Conservation (phyloP, 352 stramenopile species). For the Globisporangium nodosum region DNA sequence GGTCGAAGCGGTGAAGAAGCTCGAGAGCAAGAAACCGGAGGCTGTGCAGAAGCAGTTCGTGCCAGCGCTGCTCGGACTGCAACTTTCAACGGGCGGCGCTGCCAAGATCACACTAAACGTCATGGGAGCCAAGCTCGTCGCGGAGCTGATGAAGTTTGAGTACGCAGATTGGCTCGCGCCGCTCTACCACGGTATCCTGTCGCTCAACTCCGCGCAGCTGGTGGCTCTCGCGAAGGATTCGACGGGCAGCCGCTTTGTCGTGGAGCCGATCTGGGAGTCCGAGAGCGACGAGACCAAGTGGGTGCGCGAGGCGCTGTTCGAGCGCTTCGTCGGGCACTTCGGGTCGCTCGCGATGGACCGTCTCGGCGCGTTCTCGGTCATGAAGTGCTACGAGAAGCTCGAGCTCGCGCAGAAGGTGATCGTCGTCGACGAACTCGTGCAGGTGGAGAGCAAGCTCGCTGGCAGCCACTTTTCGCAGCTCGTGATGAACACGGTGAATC, state of each 20-base stretch:
- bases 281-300: slow-evolving; percentile 46
- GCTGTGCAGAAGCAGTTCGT: slow-evolving; percentile 59
- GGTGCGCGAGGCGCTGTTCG: slow-evolving; percentile 59
- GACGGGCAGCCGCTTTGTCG: slow-evolving; percentile 65
- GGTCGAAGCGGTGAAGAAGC: slow-evolving; percentile 59
- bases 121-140: slow-evolving; percentile 70
- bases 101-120: slow-evolving; percentile 73
- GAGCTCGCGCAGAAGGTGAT: slow-evolving; percentile 50
- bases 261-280: slow-evolving; percentile 78
- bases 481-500: slow-evolving; percentile 72
- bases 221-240: slow-evolving; percentile 73
- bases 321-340: slow-evolving; percentile 68
- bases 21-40: slow-evolving; percentile 77
- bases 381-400: slow-evolving; percentile 78
- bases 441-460: slow-evolving; percentile 62
- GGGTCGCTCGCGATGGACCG: slow-evolving; percentile 64
- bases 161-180: slow-evolving; percentile 36
- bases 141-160: slow-evolving; percentile 63
- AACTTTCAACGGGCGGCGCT: slow-evolving; percentile 49
- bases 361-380: slow-evolving; percentile 72
- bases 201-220: slow-evolving; percentile 61
- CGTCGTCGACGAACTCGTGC: slow-evolving; percentile 65
- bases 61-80: slow-evolving; percentile 52
- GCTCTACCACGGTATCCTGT: slow-evolving; percentile 59
- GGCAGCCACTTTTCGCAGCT: slow-evolving; percentile 81